Conservation (phyloP, 2,329 filamentous ascomycete species). For the Alternaria conjuncta region DNA sequence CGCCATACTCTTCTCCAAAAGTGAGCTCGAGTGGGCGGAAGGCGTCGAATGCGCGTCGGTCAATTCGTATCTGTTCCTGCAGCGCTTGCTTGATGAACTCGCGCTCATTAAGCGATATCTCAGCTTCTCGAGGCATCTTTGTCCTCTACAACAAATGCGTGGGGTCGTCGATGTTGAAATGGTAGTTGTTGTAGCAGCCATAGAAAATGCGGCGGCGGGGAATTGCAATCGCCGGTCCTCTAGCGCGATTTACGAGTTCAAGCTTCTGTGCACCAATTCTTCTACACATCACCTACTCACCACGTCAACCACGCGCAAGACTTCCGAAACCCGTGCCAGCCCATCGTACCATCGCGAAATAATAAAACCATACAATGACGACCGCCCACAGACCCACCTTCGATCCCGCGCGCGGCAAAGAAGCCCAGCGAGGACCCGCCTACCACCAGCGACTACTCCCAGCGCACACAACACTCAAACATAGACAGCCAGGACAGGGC, state of each 20-base stretch:
- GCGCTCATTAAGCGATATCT: constrained; percentile 87
- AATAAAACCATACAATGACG: constrained; percentile 51
- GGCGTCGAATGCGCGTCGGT: constrained; percentile 81
- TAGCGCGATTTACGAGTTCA: constrained; percentile 21
- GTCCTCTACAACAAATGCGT: constrained; percentile 1
- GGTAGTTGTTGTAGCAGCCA: constrained; percentile 8
- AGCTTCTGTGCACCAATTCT: constrained; percentile 7
- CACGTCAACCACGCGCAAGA: constrained; percentile 29
- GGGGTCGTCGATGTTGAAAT: constrained; percentile 13
- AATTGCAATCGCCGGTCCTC: constrained; percentile 20
- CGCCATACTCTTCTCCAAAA: constrained; percentile 91
- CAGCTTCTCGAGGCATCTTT: constrained; percentile 88
- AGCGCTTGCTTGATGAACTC: constrained; percentile 86
- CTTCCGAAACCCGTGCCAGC: constrained; percentile 34
- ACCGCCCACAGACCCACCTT: constrained; percentile 86
- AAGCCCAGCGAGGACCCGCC: constrained; percentile 88
- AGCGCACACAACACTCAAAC: constrained; percentile 89
- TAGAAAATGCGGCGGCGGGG: constrained; percentile 35
- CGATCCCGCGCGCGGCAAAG: constrained; percentile 94
- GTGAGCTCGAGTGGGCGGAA: constrained; percentile 78
- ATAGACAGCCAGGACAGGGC: constrained; percentile 84
- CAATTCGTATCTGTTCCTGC: constrained; percentile 78
- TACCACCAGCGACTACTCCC: constrained; percentile 97
- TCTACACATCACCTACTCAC: constrained; percentile 10
- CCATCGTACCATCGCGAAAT: background rate